phyloP scores from a whole-genome alignment of 148 eudicot species.

The Amaranthus cruentus region DNA sequence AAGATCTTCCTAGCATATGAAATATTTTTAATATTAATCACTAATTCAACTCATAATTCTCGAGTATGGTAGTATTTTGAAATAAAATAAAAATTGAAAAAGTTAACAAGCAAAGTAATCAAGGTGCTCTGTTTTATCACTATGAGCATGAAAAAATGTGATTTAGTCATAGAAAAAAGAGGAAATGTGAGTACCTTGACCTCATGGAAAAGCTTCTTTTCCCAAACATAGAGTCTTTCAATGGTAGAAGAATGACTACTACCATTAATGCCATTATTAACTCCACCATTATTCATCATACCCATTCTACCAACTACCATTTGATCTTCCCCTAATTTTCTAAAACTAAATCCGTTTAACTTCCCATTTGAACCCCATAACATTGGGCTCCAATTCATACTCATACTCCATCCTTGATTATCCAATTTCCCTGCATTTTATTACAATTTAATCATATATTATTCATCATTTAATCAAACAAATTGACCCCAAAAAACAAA shows the following conservation, averaged over 20 bases:
- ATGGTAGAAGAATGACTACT: conserved; percentile 68
- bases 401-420: conserved; percentile 47
- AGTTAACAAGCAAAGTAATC: no score
- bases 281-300: conserved; percentile 9
- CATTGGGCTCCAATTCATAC: conserved; percentile 45
- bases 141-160: no score
- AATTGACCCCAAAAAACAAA: background rate
- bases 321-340: conserved; percentile 43
- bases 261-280: conserved; percentile 10
- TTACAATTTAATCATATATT: background rate
- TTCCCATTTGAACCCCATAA: conserved; percentile 46
- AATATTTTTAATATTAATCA: no score
- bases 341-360: conserved; percentile 43
- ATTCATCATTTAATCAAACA: background rate
- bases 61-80: no score
- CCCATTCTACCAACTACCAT: conserved; percentile 28
- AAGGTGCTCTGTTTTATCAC: no score
- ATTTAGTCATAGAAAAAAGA: background rate
- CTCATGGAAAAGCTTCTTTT: conserved; percentile 80
- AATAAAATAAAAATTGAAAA: background rate
- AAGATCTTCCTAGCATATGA: no score
- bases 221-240: conserved; percentile 94
- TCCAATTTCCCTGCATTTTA: conserved; percentile 39
- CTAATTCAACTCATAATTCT: no score
- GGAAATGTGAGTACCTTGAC: conserved; percentile 58